These are phyloP conservation scores for Mycosphaerelloides madeirae DNA, from an alignment of 2,329 filamentous ascomycete genomes.

Conservation along the genomic window DNA sequence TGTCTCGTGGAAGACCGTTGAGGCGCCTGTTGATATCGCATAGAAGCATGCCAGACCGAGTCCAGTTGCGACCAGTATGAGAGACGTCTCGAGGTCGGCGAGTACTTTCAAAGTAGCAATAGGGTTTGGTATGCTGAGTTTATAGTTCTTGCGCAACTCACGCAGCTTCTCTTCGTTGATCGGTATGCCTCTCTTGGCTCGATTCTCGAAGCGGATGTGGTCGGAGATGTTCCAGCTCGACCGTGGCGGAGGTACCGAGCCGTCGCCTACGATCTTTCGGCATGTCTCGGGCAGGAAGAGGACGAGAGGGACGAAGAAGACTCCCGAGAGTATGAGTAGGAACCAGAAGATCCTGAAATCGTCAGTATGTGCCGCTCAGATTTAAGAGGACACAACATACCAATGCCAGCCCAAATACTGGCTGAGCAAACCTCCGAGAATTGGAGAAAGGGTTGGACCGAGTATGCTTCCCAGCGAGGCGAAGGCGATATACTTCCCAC, in stretches of 20 bases:
- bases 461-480: conserved; percentile 55
- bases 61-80: conserved; percentile 37
- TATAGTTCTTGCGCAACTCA: conserved; percentile 21
- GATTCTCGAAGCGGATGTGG: conserved; percentile 18
- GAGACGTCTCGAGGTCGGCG: conserved; percentile 31
- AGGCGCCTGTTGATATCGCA: conserved; percentile 38
- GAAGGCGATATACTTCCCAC: conserved; percentile 68
- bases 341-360: conserved; percentile 22
- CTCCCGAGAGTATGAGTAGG: conserved; percentile 49
- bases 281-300: conserved; percentile 53
- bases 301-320: conserved; percentile 52
- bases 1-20: conserved; percentile 32
- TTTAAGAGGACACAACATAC: conserved; percentile 35
- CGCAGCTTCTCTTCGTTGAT: conserved; percentile 22
- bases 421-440: conserved; percentile 60
- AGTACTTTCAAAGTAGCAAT: conserved; percentile 25
- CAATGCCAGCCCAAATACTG: conserved; percentile 59
- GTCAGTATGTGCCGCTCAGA: not conserved
- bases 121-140: conserved; percentile 27
- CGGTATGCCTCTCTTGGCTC: conserved; percentile 13
- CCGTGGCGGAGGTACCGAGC: conserved; percentile 53
- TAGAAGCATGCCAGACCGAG: conserved; percentile 41
- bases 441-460: conserved; percentile 50
- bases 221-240: conserved; percentile 58
- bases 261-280: conserved; percentile 55